Conservation (phyloP, 2,329 filamentous ascomycete genomes). For the Colletotrichum liaoningense region DNA sequence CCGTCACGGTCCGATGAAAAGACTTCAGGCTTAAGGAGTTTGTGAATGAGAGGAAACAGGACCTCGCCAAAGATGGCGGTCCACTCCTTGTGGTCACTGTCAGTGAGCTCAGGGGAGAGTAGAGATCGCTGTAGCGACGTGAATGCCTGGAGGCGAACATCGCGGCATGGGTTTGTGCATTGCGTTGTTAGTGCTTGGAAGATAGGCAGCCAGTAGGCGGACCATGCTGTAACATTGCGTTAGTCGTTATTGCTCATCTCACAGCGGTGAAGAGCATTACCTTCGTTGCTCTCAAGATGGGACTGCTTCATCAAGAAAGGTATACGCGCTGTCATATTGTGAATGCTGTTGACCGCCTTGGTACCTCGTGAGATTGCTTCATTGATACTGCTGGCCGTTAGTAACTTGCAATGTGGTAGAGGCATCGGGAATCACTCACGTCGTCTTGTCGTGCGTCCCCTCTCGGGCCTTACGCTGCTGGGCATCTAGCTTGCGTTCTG, state of each 20-base stretch:
- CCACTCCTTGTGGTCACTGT: slow-evolving; percentile 90
- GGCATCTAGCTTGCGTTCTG: slow-evolving; percentile 76
- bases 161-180: slow-evolving; percentile 93
- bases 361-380: slow-evolving; percentile 81
- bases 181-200: slow-evolving; percentile 90
- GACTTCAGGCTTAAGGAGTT: slow-evolving; percentile 92
- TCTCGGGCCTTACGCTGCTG: slow-evolving; percentile 47
- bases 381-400: slow-evolving; percentile 43
- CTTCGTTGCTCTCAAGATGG: slow-evolving; percentile 87
- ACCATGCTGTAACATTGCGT: slow-evolving; percentile 77
- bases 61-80: slow-evolving; percentile 95
- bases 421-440: slow-evolving; percentile 62
- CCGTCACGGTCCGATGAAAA: slow-evolving; percentile 91
- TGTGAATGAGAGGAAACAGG: slow-evolving; percentile 88
- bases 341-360: slow-evolving; percentile 84
- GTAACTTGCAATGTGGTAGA: background rate
- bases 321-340: slow-evolving; percentile 83
- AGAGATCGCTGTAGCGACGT: slow-evolving; percentile 86
- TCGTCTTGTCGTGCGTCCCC: slow-evolving; percentile 65
- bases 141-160: slow-evolving; percentile 91
- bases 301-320: slow-evolving; percentile 92
- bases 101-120: slow-evolving; percentile 84
- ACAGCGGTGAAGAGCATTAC: slow-evolving; percentile 53
- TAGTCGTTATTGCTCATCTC: slow-evolving; percentile 34
- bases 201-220: slow-evolving; percentile 96